phyloP scores from a whole-genome alignment of 2,329 filamentous ascomycete species.

The Fusarium sp. region DNA sequence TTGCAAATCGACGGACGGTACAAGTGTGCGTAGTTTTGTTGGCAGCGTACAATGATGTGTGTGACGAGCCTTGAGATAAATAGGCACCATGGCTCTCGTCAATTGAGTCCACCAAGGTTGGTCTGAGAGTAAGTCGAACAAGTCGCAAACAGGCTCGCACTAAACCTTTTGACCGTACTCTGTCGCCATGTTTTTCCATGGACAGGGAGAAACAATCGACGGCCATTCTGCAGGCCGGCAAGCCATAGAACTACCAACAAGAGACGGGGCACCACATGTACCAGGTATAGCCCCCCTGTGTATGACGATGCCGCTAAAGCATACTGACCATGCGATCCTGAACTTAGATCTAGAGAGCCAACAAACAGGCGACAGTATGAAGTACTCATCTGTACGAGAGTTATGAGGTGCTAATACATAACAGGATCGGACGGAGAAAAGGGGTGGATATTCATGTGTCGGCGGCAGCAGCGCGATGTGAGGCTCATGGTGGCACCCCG shows the following conservation, averaged over 20 bases:
- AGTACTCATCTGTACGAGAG: no score
- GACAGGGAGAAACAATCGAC: background rate
- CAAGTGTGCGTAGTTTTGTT: background rate
- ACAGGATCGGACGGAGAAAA: background rate
- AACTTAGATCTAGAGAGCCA: constrained; percentile 9
- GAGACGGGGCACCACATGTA: background rate
- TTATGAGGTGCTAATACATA: background rate
- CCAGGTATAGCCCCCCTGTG: background rate
- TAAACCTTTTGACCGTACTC: background rate
- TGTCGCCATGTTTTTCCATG: constrained; percentile 7
- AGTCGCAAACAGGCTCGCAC: background rate
- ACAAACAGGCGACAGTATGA: background rate
- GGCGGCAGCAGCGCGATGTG: constrained; percentile 5
- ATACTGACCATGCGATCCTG: background rate
- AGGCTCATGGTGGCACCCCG: constrained; percentile 17
- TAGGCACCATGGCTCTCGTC: background rate
- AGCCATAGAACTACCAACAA: background rate
- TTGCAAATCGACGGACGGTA: background rate
- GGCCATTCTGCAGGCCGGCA: background rate
- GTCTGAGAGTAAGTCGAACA: background rate
- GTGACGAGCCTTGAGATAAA: constrained; percentile 22
- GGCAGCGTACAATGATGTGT: no score
- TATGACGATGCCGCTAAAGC: background rate
- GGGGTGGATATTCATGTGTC: background rate
- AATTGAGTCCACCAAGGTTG: background rate